phyloP scores from a whole-genome alignment of 2,329 filamentous ascomycete genomes.

The Alternaria hordeiaustralica region DNA sequence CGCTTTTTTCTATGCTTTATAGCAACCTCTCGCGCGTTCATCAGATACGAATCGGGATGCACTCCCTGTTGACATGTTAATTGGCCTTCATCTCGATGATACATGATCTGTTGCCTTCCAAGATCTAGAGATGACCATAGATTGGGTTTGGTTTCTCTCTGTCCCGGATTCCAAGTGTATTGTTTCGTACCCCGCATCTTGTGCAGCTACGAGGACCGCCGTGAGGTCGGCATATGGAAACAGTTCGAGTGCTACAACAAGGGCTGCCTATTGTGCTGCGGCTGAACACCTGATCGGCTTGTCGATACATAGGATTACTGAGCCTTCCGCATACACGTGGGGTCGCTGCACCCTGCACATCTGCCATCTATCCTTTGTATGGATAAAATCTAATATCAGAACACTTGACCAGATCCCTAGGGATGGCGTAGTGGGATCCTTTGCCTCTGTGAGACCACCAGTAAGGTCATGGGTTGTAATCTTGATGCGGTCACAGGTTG shows the following conservation, averaged over 20 bases:
- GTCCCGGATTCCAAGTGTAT: neutral
- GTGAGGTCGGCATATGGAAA: neutral
- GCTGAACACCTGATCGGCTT: neutral
- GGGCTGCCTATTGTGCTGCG: neutral
- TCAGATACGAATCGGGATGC: neutral
- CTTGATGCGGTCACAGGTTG: neutral
- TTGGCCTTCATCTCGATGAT: slow-evolving; percentile 4
- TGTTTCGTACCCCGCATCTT: neutral
- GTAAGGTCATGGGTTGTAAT: neutral
- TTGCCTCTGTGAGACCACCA: neutral
- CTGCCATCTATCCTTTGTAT: slow-evolving; percentile 2
- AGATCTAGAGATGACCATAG: neutral
- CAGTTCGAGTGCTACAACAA: neutral
- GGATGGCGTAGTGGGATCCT: neutral
- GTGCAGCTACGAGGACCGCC: neutral
- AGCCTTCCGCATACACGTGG: neutral
- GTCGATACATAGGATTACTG: neutral
- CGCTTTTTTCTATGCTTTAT: neutral
- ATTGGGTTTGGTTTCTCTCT: neutral
- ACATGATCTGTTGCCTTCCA: neutral
- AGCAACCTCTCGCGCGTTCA: neutral
- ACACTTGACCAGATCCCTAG: neutral
- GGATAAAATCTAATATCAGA: slow-evolving; percentile 2
- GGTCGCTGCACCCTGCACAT: neutral
- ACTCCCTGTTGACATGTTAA: neutral